These are phyloP conservation scores for Calonectria montana DNA, from an alignment of 2,329 filamentous ascomycete genomes.

Conservation along the genomic window DNA sequence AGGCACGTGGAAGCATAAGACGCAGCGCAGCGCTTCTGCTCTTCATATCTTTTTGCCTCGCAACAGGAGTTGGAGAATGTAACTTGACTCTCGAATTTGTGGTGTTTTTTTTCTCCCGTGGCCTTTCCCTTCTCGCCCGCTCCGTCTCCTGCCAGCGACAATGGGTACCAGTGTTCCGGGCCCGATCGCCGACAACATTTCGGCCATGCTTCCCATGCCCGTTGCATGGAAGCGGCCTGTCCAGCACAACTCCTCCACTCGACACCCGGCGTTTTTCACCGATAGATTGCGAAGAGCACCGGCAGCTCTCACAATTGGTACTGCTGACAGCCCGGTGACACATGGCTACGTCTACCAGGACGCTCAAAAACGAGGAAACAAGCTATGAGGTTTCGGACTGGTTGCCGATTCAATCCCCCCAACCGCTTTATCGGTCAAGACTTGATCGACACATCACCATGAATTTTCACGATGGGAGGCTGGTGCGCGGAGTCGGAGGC, in stretches of 20 bases:
- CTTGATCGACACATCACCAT: neutral
- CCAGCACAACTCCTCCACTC: constrained; percentile 59
- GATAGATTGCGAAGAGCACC: constrained; percentile 68
- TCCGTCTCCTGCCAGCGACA: neutral
- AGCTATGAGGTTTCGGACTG: constrained; percentile 47
- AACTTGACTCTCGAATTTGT: neutral
- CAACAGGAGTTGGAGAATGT: constrained; percentile 12
- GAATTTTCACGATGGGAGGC: neutral
- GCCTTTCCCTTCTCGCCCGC: neutral
- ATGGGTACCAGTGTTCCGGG: constrained; percentile 16
- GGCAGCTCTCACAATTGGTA: constrained; percentile 43
- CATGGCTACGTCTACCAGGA: constrained; percentile 71
- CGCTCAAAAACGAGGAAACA: constrained; percentile 44
- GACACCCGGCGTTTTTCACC: constrained; percentile 84
- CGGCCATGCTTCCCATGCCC: constrained; percentile 24
- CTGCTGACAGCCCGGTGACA: constrained; percentile 62
- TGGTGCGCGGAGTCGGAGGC: neutral
- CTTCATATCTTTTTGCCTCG: neutral
- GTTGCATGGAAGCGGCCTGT: constrained; percentile 15
- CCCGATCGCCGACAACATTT: constrained; percentile 12
- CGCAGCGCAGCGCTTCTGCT: neutral
- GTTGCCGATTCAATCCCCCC: constrained; percentile 4
- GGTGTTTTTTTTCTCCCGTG: neutral
- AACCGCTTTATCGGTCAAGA: constrained; percentile 1
- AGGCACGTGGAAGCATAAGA: constrained; percentile 27